Base-by-base conservation (phyloP, 495 filamentous ascomycete genomes). In the Aspergillus olivimuriae region DNA sequence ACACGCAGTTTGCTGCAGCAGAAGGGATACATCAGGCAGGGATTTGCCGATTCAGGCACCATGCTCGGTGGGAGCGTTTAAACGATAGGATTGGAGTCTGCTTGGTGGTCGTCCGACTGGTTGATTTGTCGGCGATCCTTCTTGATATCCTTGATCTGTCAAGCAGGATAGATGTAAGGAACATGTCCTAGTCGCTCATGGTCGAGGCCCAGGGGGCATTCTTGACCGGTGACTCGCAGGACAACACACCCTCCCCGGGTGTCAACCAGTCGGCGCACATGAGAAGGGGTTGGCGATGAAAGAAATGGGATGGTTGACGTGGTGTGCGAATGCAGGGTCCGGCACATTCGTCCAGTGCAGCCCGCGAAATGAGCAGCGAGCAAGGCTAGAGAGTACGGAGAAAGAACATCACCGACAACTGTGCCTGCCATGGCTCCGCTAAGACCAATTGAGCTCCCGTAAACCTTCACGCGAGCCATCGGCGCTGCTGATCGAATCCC, bases 11-110 rank as follows among this genome's bases (percentile, higher is more conserved):
- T 51, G 41, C 42, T 47, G 39, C 36, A 43, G 39, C 44, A 35
- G 49, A 44, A 50, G 38, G 45, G 38, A 43, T 43, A 44, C 35
- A 43, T 49, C 39, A 35, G 42, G 46, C 34, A 53, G 35, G 42
- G 42, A 46, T 53, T 42, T 44, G 32, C 50, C 35, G 23, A 28
- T 39, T 34, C 16, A 43, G 23, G 39, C 19, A 16, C 32, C 10
- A 12, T 17, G 11, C 21, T 17, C n/a, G 17, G 18, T 8, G 16
- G 26, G 18, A 41, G 38, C 38, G 24, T 28, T 28, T 28, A 11
- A 28, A 11, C 24, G n/a, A n/a, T n/a, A n/a, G n/a, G n/a, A n/a
- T n/a, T 28, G 24, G 5, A 6, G 24, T 28, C 24, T 28, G n/a
- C n/a, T n/a, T n/a, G 5, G 5, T 28, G 24, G 24, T 11, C 6